Base-by-base conservation (phyloP, 2,329 filamentous ascomycete genomes). In the Didymella glomerata region DNA sequence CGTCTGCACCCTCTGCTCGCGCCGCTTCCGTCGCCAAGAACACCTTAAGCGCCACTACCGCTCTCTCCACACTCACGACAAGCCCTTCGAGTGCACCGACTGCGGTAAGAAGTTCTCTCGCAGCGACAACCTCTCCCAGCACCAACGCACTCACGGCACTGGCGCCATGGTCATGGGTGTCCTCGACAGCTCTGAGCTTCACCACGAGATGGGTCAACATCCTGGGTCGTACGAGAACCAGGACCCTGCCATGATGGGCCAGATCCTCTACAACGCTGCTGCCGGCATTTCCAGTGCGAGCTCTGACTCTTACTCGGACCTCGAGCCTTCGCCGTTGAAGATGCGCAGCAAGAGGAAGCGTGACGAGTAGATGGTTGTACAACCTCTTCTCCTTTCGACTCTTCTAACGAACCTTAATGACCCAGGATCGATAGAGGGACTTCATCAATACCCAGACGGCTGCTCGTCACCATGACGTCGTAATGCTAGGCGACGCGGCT, bases 71-170 rank as follows among this genome's bases (percentile, higher is more conserved):
- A 99, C 95, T 1, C 90, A 96, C 75, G 95, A 98, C 77, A 99
- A 98, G 88, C 95, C 95, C 5, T 99, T 98, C 73, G 92, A 96
- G 82, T 99, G 95, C 84, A 87, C 88, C 67, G 94, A 99, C 82
- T 99, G 95, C 74, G 94, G 95, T 71, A 99, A 99, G 90, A 97
- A 96, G 84, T 99, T 98, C 82, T 98, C 94, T 20, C 90, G 95
- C 71, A 96, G 92, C 70, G 95, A 99, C 81, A 99, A 99, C 83
- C 86, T 99, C 16, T 91, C 93, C 24, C 95, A 99, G 81, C 95
- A 99, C 77, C 90, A 95, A 65, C 88, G 95, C 64, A 99, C 95
- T 4, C 95, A 99, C 74, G 93, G 93, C 56, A 90, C 89, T 59
- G 92, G 93, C 62, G 91, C 93, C 61, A 91, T 97, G 66, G 89